Evolutionary conservation across 495 filamentous ascomycete genomes (phyloP).

Genomic region (Chlorociboria aeruginascens): DNA sequence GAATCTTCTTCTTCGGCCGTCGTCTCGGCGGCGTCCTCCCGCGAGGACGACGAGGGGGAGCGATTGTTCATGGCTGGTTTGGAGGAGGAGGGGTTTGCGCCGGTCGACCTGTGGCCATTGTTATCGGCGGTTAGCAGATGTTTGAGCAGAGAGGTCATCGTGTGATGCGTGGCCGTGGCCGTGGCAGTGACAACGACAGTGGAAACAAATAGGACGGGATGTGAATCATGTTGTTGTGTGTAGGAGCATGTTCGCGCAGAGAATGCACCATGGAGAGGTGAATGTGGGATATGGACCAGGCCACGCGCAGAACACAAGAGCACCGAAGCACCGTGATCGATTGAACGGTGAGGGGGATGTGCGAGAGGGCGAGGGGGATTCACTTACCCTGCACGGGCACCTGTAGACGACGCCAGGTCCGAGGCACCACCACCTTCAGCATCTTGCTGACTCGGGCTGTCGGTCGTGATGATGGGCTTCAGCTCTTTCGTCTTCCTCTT

Average conservation of each 20-base stretch:
- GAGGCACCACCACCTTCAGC: constrained; percentile 11
- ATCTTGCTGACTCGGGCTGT: constrained; percentile 27
- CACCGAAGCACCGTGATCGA: neutral
- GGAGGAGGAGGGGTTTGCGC: constrained; percentile 13
- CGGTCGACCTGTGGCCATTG: constrained; percentile 21
- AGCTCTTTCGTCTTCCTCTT: constrained; percentile 64
- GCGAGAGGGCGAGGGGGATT: neutral
- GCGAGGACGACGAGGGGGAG: constrained; percentile 62
- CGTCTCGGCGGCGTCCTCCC: constrained; percentile 73
- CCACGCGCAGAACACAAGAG: neutral
- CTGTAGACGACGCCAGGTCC: constrained; percentile 14
- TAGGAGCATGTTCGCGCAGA: neutral
- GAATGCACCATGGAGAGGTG: neutral
- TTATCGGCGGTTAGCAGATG: constrained; percentile 19
- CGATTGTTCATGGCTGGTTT: constrained; percentile 48
- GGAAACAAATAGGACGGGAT: too few relatives aligned
- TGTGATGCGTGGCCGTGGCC: neutral
- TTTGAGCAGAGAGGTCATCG: constrained; percentile 17
- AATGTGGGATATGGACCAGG: neutral
- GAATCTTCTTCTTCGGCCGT: constrained; percentile 98
- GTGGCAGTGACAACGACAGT: too few relatives aligned
- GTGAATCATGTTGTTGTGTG: constrained; percentile 4
- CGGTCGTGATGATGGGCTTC: constrained; percentile 84
- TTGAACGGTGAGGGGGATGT: neutral
- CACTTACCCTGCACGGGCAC: constrained; percentile 19